phyloP scores from a whole-genome alignment of 768 basidiomycete species.

The Porpolomopsis calyptriformis region DNA sequence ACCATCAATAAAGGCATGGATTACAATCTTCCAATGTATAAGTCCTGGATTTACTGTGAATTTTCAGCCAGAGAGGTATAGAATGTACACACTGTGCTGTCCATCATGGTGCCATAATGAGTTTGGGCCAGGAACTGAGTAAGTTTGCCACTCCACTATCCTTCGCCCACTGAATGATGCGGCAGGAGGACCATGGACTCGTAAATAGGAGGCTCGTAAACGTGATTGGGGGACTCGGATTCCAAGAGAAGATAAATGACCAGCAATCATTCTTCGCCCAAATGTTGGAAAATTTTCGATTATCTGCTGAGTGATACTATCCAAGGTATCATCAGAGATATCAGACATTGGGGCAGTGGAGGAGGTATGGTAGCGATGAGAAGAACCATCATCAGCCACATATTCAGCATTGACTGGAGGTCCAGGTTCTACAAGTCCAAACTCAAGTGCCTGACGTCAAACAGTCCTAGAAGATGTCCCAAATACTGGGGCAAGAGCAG shows the following conservation, averaged over 20 bases:
- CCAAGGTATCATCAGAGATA: constrained; percentile 16
- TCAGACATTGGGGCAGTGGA: constrained; percentile 8
- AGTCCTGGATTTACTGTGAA: constrained; percentile 17
- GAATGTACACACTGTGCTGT: constrained; percentile 21
- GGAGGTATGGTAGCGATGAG: constrained; percentile 4
- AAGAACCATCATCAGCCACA: constrained; percentile 10
- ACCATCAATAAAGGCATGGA: constrained; percentile 35
- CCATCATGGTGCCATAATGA: constrained; percentile 31
- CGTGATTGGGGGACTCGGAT: constrained; percentile 14
- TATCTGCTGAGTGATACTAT: constrained; percentile 12
- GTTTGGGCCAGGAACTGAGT: constrained; percentile 26
- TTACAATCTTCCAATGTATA: constrained; percentile 27
- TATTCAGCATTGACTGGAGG: constrained; percentile 11
- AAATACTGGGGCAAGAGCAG: constrained; percentile 10
- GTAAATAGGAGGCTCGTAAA: constrained; percentile 12
- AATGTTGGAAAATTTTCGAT: constrained; percentile 18
- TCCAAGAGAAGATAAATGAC: constrained; percentile 14
- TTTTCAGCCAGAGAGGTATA: constrained; percentile 17
- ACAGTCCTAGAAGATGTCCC: constrained; percentile 10
- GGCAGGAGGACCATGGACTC: constrained; percentile 15
- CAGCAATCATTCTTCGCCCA: constrained; percentile 18
- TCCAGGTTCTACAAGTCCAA: constrained; percentile 14
- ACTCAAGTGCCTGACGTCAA: constrained; percentile 15
- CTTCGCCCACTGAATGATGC: constrained; percentile 15
- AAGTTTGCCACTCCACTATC: constrained; percentile 18